Conservation (phyloP, 805 yeast species). For the Zygotorulaspora florentina region DNA sequence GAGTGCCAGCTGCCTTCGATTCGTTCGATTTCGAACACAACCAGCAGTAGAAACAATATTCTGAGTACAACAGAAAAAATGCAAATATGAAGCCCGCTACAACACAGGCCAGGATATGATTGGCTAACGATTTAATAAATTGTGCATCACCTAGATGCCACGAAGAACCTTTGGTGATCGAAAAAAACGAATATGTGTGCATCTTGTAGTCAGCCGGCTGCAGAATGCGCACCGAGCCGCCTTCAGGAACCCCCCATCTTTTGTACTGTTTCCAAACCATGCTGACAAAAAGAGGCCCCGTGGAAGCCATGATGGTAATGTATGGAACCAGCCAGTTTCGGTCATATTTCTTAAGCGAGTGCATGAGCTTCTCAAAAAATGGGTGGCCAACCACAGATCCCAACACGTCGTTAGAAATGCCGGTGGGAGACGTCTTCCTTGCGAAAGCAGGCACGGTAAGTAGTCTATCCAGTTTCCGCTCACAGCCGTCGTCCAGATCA, state of each 20-base stretch:
- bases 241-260: slow-evolving; percentile 68
- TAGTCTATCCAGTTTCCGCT: slow-evolving; percentile 71
- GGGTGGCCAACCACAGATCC: slow-evolving; percentile 86
- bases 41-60: slow-evolving; percentile 45
- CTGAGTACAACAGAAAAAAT: slow-evolving; percentile 41
- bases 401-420: slow-evolving; percentile 90
- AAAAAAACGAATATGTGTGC: slow-evolving; percentile 59
- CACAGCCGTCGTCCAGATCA: slow-evolving; percentile 88
- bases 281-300: slow-evolving; percentile 85
- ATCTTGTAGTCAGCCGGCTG: slow-evolving; percentile 71
- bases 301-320: slow-evolving; percentile 86
- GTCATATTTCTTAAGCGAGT: slow-evolving; percentile 57
- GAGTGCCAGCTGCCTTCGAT: background rate
- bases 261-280: slow-evolving; percentile 85
- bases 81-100: slow-evolving; percentile 65
- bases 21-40: slow-evolving; percentile 27
- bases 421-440: slow-evolving; percentile 83
- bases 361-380: slow-evolving; percentile 67
- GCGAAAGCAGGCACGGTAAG: slow-evolving; percentile 81
- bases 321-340: slow-evolving; percentile 82
- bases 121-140: slow-evolving; percentile 66
- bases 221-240: slow-evolving; percentile 62
- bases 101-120: slow-evolving; percentile 70
- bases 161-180: slow-evolving; percentile 76
- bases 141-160: slow-evolving; percentile 92